These are phyloP conservation scores for Rhodotorula paludigena DNA, from an alignment of 768 basidiomycete genomes.

Conservation along the genomic window DNA sequence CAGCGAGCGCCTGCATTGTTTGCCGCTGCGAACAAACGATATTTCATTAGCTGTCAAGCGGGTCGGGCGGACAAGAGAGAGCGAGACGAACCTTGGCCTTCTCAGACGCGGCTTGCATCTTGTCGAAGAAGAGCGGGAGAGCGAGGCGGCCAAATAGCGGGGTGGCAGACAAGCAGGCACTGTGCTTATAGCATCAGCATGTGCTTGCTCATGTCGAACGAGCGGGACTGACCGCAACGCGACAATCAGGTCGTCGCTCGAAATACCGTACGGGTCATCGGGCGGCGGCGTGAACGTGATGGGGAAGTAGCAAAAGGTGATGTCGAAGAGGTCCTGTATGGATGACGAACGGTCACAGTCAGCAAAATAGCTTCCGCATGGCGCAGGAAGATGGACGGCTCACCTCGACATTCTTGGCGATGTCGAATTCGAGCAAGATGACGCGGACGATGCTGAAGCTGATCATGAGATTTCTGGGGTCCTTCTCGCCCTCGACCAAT, in stretches of 20 bases:
- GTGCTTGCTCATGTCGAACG: neutral
- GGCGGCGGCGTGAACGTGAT: slow-evolving; percentile 93
- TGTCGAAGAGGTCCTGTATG: slow-evolving; percentile 79
- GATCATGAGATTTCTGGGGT: slow-evolving; percentile 85
- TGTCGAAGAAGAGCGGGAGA: slow-evolving; percentile 83
- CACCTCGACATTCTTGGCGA: slow-evolving; percentile 70
- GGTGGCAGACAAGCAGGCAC: slow-evolving; percentile 69
- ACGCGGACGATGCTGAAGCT: slow-evolving; percentile 85
- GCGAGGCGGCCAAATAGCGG: slow-evolving; percentile 77
- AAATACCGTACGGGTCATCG: slow-evolving; percentile 88
- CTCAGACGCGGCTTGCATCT: slow-evolving; percentile 74
- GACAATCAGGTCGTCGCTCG: slow-evolving; percentile 72
- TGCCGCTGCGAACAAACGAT: slow-evolving; percentile 60
- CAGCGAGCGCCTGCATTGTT: slow-evolving; percentile 68
- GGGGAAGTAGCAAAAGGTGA: slow-evolving; percentile 97
- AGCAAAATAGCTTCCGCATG: neutral
- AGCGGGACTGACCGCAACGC: slow-evolving; percentile 55
- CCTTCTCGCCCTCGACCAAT: slow-evolving; percentile 93
- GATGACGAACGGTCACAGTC: neutral
- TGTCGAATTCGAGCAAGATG: slow-evolving; percentile 80
- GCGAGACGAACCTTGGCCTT: slow-evolving; percentile 64
- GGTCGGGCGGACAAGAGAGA: neutral
- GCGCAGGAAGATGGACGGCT: neutral
- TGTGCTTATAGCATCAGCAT: slow-evolving; percentile 42
- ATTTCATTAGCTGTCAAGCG: neutral